phyloP scores from a whole-genome alignment of 2,329 filamentous ascomycete genomes.

The Claviceps sorghi region DNA sequence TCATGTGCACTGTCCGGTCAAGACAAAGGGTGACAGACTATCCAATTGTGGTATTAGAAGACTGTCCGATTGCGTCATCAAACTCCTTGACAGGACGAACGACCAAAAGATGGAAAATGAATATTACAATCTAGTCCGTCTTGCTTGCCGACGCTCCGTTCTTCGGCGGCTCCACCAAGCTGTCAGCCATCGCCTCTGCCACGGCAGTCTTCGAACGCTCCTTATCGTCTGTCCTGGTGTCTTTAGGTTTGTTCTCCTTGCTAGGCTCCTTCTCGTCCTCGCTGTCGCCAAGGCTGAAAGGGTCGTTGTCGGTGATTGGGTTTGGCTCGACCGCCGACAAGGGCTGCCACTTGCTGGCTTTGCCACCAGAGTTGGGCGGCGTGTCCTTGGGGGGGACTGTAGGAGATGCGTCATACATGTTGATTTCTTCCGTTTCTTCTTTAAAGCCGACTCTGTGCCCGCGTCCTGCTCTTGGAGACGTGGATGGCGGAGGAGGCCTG shows the following conservation, averaged over 20 bases:
- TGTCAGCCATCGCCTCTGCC: constrained; percentile 44
- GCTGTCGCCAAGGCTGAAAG: constrained; percentile 90
- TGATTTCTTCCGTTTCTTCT: constrained; percentile 62
- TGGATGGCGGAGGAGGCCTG: constrained; percentile 45
- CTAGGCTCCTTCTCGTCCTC: constrained; percentile 65
- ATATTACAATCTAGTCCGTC: constrained; percentile 17
- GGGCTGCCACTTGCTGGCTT: constrained; percentile 93
- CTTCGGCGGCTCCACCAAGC: constrained; percentile 28
- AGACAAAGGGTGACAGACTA: not conserved
- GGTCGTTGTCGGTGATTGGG: constrained; percentile 80
- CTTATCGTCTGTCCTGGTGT: constrained; percentile 38
- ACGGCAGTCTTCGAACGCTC: constrained; percentile 53
- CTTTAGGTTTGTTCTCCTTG: constrained; percentile 34
- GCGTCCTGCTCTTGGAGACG: constrained; percentile 33
- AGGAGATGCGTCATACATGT: constrained; percentile 54
- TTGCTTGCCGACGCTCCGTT: constrained; percentile 18
- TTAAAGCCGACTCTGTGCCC: constrained; percentile 43
- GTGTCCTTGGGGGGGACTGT: constrained; percentile 37
- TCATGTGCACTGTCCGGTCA: not conserved
- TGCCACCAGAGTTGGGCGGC: constrained; percentile 35
- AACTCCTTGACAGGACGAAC: not conserved
- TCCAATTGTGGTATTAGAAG: not conserved
- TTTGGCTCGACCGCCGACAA: constrained; percentile 67
- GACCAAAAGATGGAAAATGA: not conserved
- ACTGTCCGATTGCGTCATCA: not conserved